These are phyloP conservation scores for Heliamphora pulchella DNA, from an alignment of 179 eudicot genomes.

Conservation along the genomic window DNA sequence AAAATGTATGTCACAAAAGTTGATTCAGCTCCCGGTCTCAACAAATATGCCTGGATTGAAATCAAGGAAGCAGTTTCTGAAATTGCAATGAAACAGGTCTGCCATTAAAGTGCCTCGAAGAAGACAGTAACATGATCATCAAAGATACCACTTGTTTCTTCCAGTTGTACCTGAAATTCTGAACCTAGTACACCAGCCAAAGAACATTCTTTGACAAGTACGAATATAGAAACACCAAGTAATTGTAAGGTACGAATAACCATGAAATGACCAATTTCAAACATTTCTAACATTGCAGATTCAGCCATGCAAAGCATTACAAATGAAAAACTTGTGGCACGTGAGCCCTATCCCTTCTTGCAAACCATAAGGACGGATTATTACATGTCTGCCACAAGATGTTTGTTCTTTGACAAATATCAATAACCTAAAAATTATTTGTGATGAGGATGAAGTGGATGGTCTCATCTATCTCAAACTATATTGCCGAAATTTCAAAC, in stretches of 20 bases:
- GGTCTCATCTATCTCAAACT: not conserved
- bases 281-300: not conserved
- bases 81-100: slow-evolving; percentile 9
- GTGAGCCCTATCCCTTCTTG: not conserved
- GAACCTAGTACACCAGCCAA: slow-evolving; percentile 12
- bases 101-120: not conserved
- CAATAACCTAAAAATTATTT: not conserved
- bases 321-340: not conserved
- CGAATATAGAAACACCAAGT: not conserved
- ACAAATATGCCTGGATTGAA: not conserved
- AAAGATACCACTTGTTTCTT: not conserved
- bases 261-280: not conserved
- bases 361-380: not conserved
- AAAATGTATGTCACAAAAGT: not conserved
- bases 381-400: not conserved
- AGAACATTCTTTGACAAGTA: slow-evolving; percentile 6
- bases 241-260: not conserved
- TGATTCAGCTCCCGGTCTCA: slow-evolving; percentile 2
- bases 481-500: not conserved
- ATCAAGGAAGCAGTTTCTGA: slow-evolving; percentile 10
- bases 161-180: slow-evolving; percentile 16
- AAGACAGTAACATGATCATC: slow-evolving; percentile 9
- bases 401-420: not conserved
- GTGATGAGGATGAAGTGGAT: slow-evolving; percentile 2
- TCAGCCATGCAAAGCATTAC: not conserved